Evolutionary conservation across 192 early-diverging fungal species (phyloP).

Genomic region (Allomyces javanicus): DNA sequence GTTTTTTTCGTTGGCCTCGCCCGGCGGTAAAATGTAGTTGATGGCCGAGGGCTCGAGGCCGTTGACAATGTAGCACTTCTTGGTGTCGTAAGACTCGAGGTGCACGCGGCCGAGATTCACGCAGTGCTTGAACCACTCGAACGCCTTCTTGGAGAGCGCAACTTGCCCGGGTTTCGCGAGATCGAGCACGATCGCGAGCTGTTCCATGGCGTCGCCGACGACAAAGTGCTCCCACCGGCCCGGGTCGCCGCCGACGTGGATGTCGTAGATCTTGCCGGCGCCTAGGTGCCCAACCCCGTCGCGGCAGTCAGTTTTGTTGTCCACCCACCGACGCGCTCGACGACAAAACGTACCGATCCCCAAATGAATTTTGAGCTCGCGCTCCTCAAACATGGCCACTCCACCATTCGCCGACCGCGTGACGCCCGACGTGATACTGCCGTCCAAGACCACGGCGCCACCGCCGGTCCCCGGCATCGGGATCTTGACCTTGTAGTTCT

Average conservation of each 20-base stretch:
- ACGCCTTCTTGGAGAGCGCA: conserved; percentile 12
- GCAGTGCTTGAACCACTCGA: conserved; percentile 14
- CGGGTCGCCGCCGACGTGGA: conserved; percentile 20
- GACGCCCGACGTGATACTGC: no score
- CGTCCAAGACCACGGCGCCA: no score
- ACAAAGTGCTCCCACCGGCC: conserved; percentile 34
- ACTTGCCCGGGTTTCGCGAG: conserved; percentile 22
- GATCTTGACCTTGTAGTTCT: background rate
- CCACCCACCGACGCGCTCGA: no score
- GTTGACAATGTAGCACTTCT: background rate
- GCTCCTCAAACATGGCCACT: background rate
- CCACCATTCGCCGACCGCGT: no score
- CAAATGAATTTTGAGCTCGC: conserved; percentile 19
- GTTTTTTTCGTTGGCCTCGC: background rate
- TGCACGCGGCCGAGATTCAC: conserved; percentile 17
- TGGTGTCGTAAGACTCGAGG: conserved; percentile 25
- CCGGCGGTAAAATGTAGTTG: background rate
- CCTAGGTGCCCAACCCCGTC: background rate
- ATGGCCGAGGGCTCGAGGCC: background rate
- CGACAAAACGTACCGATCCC: conserved; percentile 13
- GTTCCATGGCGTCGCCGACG: conserved; percentile 27
- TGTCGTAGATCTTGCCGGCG: conserved; percentile 23
- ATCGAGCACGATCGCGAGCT: conserved; percentile 23
- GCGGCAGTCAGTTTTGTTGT: no score
- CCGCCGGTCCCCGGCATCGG: background rate